Base-by-base conservation (phyloP, 257 asterid species). In the Datura wrightii region DNA sequence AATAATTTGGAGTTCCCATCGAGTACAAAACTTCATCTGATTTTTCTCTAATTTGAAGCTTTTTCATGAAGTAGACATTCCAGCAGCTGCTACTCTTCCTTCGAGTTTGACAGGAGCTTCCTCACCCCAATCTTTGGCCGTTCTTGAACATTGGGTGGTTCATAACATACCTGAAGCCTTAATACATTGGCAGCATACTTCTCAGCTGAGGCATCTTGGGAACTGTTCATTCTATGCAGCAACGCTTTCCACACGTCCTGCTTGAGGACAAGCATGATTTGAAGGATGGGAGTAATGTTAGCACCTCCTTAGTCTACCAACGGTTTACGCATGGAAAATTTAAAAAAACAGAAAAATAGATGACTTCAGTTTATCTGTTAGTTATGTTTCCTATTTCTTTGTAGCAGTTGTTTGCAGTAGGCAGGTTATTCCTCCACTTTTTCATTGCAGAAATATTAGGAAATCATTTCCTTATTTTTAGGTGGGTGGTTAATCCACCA, bases 231-330 rank as follows among this genome's bases (percentile, higher is more conserved):
- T 39, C 72, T 65, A 65, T 65, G 72, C 44, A 65, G 15, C 8
- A 62, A 62, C 31, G 16, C 46, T 65, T 65, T 65, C 46, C 46
- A 13, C n/a, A 65, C 44, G 11, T 65, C 72, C 44, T n/a, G 8
- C 72, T 65, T 11, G 72, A 65, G 72, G 72, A 34, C 44, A 65
- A 65, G n/a, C 10, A 9, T 65, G 72, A 65, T 65, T 65, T 65
- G n/a, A 36, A 65, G n/a, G 46, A 65, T 2, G 7, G n/a, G n/a
- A 36, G 19, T 65, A 65, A 65, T 65, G 46, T 36, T 65, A 65
- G 72, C 72, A 34, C 10, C 10, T 10, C 46, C n/a, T 65, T 65
- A 34, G 72, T 8, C 16, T 65, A 65, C 46, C 72, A 65, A 65
- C 41, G 72, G 44, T 65, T 63, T 63, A 63, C 71, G 19, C 69